A percentile compares a stretch with the other conserved stretches of the same genome.
These are phyloP conservation scores for Ziziphus jujuba DNA, from an alignment of 306 rosid genomes.

Conservation along the genomic window DNA sequence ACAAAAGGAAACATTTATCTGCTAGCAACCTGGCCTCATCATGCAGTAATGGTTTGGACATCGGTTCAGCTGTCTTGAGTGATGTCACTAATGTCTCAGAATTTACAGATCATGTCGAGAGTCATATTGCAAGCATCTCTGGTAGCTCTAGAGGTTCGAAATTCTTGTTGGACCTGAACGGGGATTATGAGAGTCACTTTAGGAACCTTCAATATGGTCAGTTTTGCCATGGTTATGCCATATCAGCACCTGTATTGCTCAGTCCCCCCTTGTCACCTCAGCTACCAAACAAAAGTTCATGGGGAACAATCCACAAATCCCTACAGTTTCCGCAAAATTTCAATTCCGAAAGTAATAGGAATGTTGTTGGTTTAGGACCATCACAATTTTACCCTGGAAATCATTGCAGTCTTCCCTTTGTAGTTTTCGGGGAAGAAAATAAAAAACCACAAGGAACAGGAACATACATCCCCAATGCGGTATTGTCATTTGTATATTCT, in stretches of 20 bases:
- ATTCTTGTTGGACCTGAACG: slow-evolving; percentile 65
- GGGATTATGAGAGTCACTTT: slow-evolving; percentile 62
- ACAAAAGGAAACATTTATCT: slow-evolving; percentile 29
- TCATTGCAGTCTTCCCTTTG: slow-evolving; percentile 36
- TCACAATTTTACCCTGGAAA: slow-evolving; percentile 53
- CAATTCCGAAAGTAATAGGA: slow-evolving; percentile 45
- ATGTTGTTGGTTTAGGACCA: slow-evolving; percentile 45
- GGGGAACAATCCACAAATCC: slow-evolving; percentile 48
- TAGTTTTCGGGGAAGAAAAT: slow-evolving; percentile 53
- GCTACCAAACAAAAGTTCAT: slow-evolving; percentile 47
- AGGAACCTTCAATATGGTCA: slow-evolving; percentile 58
- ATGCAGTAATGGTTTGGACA: slow-evolving; percentile 27
- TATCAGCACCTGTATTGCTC: slow-evolving; percentile 40
- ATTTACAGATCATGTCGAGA: slow-evolving; percentile 27
- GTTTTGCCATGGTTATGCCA: slow-evolving; percentile 43
- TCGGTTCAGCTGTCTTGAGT: slow-evolving; percentile 26
- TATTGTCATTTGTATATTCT: slow-evolving; percentile 29
- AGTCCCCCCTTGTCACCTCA: slow-evolving; percentile 62
- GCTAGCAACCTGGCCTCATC: slow-evolving; percentile 29
- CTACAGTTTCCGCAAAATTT: slow-evolving; percentile 38
- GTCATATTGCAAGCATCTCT: slow-evolving; percentile 9
- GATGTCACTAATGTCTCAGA: slow-evolving; percentile 32
- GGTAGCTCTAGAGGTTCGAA: slow-evolving; percentile 40
- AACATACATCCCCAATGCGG: slow-evolving; percentile 77
- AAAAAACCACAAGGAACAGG: slow-evolving; percentile 69